Base-by-base conservation (phyloP, 257 asterid species). In the Scutellaria baicalensis region DNA sequence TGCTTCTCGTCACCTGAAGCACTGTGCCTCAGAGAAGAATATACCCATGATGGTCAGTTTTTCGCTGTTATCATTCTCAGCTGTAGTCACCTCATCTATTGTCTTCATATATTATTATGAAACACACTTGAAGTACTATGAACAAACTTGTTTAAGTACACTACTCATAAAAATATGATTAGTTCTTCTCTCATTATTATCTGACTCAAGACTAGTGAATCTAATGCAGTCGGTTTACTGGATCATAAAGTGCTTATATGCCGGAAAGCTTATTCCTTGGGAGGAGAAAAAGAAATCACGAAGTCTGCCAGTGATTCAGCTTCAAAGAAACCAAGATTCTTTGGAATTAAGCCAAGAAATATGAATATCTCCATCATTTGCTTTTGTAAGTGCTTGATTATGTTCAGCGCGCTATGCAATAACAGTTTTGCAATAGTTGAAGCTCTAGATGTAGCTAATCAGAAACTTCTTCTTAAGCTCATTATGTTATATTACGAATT, bases 1-100 rank as follows among this genome's bases (percentile, higher is more conserved):
- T 68, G 82, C 80, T 61, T 88, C 90, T 62, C 90, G 96, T 72
- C 97, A 90, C 84, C 70, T 90, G 80, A 86, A 83, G 81, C 92
- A 90, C 27, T 90, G 91, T 55, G 89, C 94, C 56, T 70, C 65
- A 64, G 96, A 90, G 84, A 74, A 79, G 76, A 83, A 81, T 70
- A 83, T 88, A 78, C 79, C 78, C 40, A 77, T 81, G 73, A 77
- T 71, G 89, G 95, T 90, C 52, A 75, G 93, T 78, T 59, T 67
- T 75, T 54, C 33, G 17, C 47, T 67, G 62, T 47, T 59, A 57
- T 59, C 55, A 31, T 47, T 66, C 65, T 59, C 27, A 10, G 60
- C 49, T 66, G 23, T 54, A 27, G 49, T 60, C 16, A 61, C 57
- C 59, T 66, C 75, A 63, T 56, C n/a, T 11, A 20, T 27, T 27